Base-by-base conservation (phyloP, 2,329 filamentous ascomycete genomes). In the Allantophomopsis lycopodina region DNA sequence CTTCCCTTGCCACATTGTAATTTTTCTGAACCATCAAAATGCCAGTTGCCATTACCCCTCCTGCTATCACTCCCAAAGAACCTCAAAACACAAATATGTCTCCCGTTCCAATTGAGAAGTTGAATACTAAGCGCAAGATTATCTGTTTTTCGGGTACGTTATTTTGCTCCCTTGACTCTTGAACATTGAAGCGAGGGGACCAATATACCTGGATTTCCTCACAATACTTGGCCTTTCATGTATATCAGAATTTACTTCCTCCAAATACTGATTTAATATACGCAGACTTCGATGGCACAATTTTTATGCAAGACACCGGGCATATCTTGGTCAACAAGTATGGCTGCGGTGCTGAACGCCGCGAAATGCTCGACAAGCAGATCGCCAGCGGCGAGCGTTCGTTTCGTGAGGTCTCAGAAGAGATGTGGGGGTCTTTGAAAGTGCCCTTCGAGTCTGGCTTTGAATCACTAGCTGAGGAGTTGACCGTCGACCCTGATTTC, bases 221-320 rank as follows among this genome's bases (percentile, higher is more conserved):
- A 28, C 23, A 28, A 28, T 8, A 28, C 23, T 28, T 10, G 23
- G 3, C 8, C 18, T 16, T 30, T 21, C 28, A 18, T 20, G 4
- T 6, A 30, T 13, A 28, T 10, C 11, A 21, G 31, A n/a, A 42
- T 31, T 20, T 38, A 16, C 31, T 37, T 37, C 13, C 38, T 33
- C 14, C 23, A 33, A 40, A 48, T 45, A 48, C 41, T 32, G 37
- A 42, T 12, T 18, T 16, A 16, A 12, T 10, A 28, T 7, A 37
- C 21, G 12, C 42, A 79, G 76, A 82, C 56, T 82, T 83, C 48
- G 77, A 82, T 55, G 77, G 77, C 45, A 82, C 77, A 4, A 83
- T 83, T 46, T 80, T 79, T 63, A 77, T 78, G 67, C 74, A 80
- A 64, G 74, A 79, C 48, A 80, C 73, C 2, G 79, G 79, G 35